Evolutionary conservation across 1,284 basidiomycete genomes (phyloP).

Genomic region (Tilletiopsis washingtonensis): DNA sequence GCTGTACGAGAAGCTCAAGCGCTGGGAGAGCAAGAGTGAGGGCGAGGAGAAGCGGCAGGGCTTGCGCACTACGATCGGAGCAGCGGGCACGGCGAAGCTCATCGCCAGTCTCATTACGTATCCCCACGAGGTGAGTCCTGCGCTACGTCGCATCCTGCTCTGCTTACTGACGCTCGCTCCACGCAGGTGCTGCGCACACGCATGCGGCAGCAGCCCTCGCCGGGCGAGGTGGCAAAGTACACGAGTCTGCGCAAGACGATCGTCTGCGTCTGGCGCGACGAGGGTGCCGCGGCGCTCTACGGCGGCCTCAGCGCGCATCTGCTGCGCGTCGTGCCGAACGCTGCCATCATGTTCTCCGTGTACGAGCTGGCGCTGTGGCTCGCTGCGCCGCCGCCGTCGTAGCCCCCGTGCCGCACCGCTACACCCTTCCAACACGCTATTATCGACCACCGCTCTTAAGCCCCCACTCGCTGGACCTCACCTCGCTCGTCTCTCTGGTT

Average conservation of each 20-base stretch:
- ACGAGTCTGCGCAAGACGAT: slow-evolving; percentile 78
- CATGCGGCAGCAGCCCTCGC: slow-evolving; percentile 66
- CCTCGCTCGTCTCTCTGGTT: no score
- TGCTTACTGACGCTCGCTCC: neutral
- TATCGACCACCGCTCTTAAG: no score
- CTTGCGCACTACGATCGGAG: slow-evolving; percentile 67
- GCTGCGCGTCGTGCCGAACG: slow-evolving; percentile 93
- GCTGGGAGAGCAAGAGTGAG: slow-evolving; percentile 6
- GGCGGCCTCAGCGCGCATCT: slow-evolving; percentile 90
- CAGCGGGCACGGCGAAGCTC: slow-evolving; percentile 87
- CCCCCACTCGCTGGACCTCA: no score
- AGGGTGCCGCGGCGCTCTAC: slow-evolving; percentile 77
- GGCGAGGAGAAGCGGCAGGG: slow-evolving; percentile 8
- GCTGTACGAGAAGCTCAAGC: slow-evolving; percentile 79
- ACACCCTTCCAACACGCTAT: no score
- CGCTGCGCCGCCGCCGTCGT: no score
- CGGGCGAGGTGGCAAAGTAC: slow-evolving; percentile 61
- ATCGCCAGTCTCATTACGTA: slow-evolving; percentile 90
- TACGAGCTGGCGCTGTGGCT: slow-evolving; percentile 48
- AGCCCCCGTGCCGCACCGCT: no score
- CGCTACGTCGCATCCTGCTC: neutral
- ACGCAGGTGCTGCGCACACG: slow-evolving; percentile 78
- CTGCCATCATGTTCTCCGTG: slow-evolving; percentile 83
- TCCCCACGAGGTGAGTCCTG: slow-evolving; percentile 73
- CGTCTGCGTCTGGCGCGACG: slow-evolving; percentile 75